Evolutionary conservation across 306 rosid genomes (phyloP), one percentile per base, ranked within the genome.

Genomic region (Rosa persica): DNA sequence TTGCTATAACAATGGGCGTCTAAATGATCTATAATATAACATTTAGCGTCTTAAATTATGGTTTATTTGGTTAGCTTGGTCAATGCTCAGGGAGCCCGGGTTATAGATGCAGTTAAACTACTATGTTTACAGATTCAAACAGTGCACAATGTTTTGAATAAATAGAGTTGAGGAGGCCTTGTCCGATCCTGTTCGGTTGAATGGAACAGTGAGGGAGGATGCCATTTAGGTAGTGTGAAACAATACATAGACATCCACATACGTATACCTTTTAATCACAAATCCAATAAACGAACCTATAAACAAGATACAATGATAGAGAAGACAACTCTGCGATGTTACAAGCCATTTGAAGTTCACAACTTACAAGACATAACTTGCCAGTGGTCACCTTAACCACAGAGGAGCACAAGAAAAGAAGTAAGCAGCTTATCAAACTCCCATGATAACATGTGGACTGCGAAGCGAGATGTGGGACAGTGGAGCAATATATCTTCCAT

Each of bases 201-300:
- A 22, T 13, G 8, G 62, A 13, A 15, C 12, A n/a, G 13, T 52
- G 58, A 52, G 22, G 8, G 62, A n/a, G 30, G 23, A 57, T 57
- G 62, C 62, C 5, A 57, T 57, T n/a, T 57, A 10, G 16, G 16
- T 57, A 54, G 64, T 22, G 64, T 57, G 10, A 22, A 43, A 2
- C 58, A 5, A 2, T 23, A 10, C 46, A 71, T 36, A 12, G 48
- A 43, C 73, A 19, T 55, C 34, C 23, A 67, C 70, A 34, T 17
- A 30, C 36, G 36, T 30, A 39, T 19, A 39, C 58, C 22, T 48
- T 58, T 54, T 44, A 49, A 65, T 64, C 73, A 57, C 43, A 78
- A 47, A 73, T 67, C 36, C 82, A 82, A 73, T 78, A 6, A 58
- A 78, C 65, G 49, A 72, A 67, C 67, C 75, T 81, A 70, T 76